A percentile compares a stretch with the other conserved stretches of the same genome.
Conservation (phyloP, 352 stramenopile genomes). For the Phytophthora ohioensis region DNA sequence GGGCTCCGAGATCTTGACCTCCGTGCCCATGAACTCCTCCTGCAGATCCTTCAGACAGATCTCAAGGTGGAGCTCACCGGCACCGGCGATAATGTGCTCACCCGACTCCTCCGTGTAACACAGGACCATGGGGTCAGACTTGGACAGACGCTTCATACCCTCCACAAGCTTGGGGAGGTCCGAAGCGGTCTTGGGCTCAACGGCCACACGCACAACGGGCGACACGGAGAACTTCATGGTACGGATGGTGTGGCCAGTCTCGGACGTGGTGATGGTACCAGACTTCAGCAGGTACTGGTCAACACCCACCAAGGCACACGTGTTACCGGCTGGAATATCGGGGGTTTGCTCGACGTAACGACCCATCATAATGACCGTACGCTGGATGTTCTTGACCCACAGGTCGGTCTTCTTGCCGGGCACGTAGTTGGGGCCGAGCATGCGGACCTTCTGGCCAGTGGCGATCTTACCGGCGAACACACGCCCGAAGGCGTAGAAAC, state of each 20-base stretch:
- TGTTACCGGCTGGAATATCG: slow-evolving; percentile 99
- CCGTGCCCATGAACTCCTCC: slow-evolving; percentile 99
- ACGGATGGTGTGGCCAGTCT: slow-evolving; percentile 98
- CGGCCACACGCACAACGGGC: slow-evolving; percentile 99
- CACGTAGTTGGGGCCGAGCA: slow-evolving; percentile 99
- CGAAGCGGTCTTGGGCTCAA: slow-evolving; percentile 98
- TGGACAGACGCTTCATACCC: slow-evolving; percentile 99
- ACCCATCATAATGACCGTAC: slow-evolving; percentile 99
- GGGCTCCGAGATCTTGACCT: slow-evolving; percentile 99
- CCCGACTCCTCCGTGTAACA: slow-evolving; percentile 99
- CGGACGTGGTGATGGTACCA: slow-evolving; percentile 98
- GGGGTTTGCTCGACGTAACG: slow-evolving; percentile 98
- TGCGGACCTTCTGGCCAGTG: slow-evolving; percentile 99
- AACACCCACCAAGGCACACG: slow-evolving; percentile 98
- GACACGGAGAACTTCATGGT: slow-evolving; percentile 99
- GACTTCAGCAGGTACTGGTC: slow-evolving; percentile 99
- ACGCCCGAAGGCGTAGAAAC: slow-evolving; percentile 99
- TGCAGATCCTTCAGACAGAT: slow-evolving; percentile 99
- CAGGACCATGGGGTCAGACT: slow-evolving; percentile 99
- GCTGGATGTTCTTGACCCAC: slow-evolving; percentile 99
- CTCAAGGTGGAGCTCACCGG: slow-evolving; percentile 99
- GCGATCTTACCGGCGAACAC: slow-evolving; percentile 99
- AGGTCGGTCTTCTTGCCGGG: slow-evolving; percentile 99
- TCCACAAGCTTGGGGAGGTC: slow-evolving; percentile 99
- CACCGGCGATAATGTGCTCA: slow-evolving; percentile 99